Conservation (phyloP, 1,139 yeast genomes). For the Saccharomyces hybrid region DNA sequence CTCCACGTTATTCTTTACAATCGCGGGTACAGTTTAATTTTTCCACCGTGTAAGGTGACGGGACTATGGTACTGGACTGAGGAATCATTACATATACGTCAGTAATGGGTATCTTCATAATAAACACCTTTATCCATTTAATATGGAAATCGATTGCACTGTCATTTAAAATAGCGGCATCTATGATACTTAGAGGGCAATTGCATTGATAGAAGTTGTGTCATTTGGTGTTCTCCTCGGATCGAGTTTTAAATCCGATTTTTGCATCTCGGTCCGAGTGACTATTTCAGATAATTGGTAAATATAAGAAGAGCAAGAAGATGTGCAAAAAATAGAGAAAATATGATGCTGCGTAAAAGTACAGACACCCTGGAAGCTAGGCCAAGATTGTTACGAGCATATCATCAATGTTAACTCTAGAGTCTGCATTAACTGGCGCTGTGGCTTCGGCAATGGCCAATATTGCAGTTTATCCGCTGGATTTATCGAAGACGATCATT, state of each 20-base stretch:
- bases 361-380: background rate
- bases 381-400: background rate
- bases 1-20: background rate
- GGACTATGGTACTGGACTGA: background rate
- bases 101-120: background rate
- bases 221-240: background rate
- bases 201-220: background rate
- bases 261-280: background rate
- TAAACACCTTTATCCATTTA: background rate
- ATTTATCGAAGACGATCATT: conserved; percentile 61
- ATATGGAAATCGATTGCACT: background rate
- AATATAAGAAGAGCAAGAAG: background rate
- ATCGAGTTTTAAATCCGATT: background rate
- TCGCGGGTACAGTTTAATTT: background rate
- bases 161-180: background rate
- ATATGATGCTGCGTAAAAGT: background rate
- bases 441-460: conserved; percentile 78
- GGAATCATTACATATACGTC: background rate
- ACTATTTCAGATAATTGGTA: background rate
- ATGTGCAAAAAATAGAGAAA: background rate
- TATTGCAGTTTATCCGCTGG: conserved; percentile 69
- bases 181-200: background rate
- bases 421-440: conserved; percentile 80
- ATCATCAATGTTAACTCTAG: conserved; percentile 41
- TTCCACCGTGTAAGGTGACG: background rate